A percentile compares a stretch with the other conserved stretches of the same genome.
Conservation (phyloP, 495 filamentous ascomycete genomes). For the Penicillium argentinense region DNA sequence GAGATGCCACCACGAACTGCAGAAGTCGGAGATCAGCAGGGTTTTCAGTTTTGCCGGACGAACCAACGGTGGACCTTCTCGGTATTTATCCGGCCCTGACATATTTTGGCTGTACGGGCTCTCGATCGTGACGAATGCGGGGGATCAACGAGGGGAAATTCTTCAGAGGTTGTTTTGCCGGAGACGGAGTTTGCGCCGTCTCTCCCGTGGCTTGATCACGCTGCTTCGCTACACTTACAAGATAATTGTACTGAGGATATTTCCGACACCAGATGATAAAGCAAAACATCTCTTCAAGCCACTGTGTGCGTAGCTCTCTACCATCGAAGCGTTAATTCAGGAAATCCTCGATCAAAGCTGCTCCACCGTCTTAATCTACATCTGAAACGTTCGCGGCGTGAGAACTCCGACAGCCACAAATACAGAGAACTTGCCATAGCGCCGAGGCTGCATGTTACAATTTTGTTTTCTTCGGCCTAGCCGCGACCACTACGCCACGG, state of each 20-base stretch:
- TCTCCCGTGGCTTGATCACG: background rate
- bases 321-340: too few species aligned
- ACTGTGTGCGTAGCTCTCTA: too few species aligned
- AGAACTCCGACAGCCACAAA: background rate
- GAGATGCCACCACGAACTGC: too few species aligned
- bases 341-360: too few species aligned
- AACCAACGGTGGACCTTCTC: too few species aligned
- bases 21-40: too few species aligned
- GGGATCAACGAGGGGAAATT: slow-evolving; percentile 8
- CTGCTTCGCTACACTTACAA: background rate
- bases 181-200: slow-evolving; percentile 17
- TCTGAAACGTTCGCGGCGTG: slow-evolving; percentile 9
- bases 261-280: too few species aligned
- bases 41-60: too few species aligned
- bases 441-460: background rate
- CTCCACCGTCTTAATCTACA: slow-evolving; percentile 8
- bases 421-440: background rate
- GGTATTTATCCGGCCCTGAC: background rate
- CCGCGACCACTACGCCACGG: slow-evolving; percentile 29
- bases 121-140: slow-evolving; percentile 6
- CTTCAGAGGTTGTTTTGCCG: slow-evolving; percentile 8
- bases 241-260: too few species aligned
- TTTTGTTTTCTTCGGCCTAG: slow-evolving; percentile 8
- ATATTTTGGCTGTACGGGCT: slow-evolving; percentile 4
- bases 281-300: background rate